Base-by-base conservation (phyloP, 176 grass and related monocot species). In the Eragrostis nindensis region DNA sequence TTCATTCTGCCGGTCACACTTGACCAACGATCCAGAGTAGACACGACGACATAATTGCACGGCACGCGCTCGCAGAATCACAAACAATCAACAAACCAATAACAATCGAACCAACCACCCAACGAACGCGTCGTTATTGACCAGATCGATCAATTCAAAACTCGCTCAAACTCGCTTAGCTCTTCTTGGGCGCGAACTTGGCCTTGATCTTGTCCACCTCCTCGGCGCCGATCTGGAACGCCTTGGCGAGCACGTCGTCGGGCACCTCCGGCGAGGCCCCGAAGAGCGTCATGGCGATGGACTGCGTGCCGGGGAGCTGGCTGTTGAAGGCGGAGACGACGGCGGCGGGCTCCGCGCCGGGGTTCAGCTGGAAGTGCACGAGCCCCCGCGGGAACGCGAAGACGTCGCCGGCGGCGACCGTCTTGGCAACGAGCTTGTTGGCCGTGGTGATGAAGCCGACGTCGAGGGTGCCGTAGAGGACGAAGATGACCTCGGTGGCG, bases 401-500 rank as follows among this genome's bases (percentile, higher is more conserved):
- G 56, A 82, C 66, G 10, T 97, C 89, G 36, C 94, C 94, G 27
- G 71, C 52, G 9, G 17, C 9, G 81, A 97, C 86, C 74, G 91
- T 94, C 86, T 79, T 90, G 41, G 84, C 1, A 25, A 97, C 38
- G 66, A 97, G 91, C 79, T 88, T 74, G 71, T 97, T 91, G 40
- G 77, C 84, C 0, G 89, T 92, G 88, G 89, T 94, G 89, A 97
- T 32, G 82, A 97, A 97, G 53, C 94, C 89, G 36, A 94, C 94
- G 52, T 97, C 89, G 46, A 97, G 84, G 46, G 18, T 40, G 63
- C 94, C 91, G 18, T 94, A 86, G 36, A 94, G 86, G 27, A 97
- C 94, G 82, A 97, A 97, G 77, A 97, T 38, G 13, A 97, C 21
- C 89, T 97, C 91, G 9, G 94, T 97, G 78, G 89, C 94, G 25